Evolutionary conservation across 495 filamentous ascomycete species (phyloP).

Genomic region (Tuber umbilicatum): DNA sequence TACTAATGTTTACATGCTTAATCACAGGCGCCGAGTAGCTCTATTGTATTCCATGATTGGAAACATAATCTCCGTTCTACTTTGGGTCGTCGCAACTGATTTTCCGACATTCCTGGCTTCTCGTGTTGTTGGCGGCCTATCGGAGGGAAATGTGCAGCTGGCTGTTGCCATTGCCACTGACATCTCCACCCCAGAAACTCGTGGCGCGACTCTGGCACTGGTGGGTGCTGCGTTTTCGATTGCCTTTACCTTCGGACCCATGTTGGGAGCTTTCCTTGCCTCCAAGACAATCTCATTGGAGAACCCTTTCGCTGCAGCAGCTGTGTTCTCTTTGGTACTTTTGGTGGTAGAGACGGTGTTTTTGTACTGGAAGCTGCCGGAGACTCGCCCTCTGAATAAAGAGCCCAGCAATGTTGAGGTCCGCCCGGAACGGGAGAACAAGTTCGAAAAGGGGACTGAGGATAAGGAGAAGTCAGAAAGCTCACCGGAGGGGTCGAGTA

Average conservation of each 20-base stretch:
- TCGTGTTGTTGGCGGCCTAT: slow-evolving; percentile 83
- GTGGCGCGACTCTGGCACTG: slow-evolving; percentile 87
- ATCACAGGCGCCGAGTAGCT: slow-evolving; percentile 59
- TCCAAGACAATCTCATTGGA: slow-evolving; percentile 57
- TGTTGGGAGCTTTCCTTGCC: slow-evolving; percentile 76
- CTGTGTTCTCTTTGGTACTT: slow-evolving; percentile 71
- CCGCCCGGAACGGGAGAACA: slow-evolving; percentile 35
- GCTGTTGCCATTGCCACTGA: slow-evolving; percentile 96
- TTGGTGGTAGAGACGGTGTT: slow-evolving; percentile 81
- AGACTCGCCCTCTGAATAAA: slow-evolving; percentile 63
- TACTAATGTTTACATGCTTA: neutral
- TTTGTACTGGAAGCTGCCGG: slow-evolving; percentile 78
- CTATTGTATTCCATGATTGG: slow-evolving; percentile 91
- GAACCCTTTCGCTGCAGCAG: slow-evolving; percentile 90
- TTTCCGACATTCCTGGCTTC: slow-evolving; percentile 94
- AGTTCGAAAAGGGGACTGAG: slow-evolving; percentile 37
- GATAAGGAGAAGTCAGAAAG: slow-evolving; percentile 27
- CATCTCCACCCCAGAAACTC: slow-evolving; percentile 71
- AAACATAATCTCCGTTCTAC: slow-evolving; percentile 82
- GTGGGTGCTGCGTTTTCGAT: slow-evolving; percentile 96
- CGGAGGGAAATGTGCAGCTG: slow-evolving; percentile 94
- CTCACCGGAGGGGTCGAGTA: slow-evolving; percentile 17
- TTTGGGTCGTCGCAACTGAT: slow-evolving; percentile 88
- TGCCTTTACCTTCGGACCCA: slow-evolving; percentile 92
- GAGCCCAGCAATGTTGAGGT: slow-evolving; percentile 24